Percentiles rank a stretch among this genome's conserved stretches.
Conservation (phyloP, 1,284 basidiomycete genomes). For the Boletus sp. region DNA sequence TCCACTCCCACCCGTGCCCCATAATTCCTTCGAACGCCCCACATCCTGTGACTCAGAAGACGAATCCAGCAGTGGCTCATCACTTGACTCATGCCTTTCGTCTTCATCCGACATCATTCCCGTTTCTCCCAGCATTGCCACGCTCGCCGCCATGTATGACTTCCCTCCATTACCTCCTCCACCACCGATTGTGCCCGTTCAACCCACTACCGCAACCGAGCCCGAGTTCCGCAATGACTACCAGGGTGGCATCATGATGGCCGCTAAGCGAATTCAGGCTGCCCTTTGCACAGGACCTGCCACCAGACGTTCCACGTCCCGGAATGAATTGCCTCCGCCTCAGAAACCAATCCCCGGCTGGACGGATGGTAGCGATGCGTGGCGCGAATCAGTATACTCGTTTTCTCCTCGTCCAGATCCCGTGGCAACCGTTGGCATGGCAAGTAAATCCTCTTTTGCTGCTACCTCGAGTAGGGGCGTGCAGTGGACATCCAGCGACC, state of each 20-base stretch:
- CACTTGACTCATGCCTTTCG: slow-evolving; percentile 38
- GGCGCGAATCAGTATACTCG: slow-evolving; percentile 58
- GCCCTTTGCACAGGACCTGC: slow-evolving; percentile 43
- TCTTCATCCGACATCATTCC: slow-evolving; percentile 28
- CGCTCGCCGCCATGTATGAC: slow-evolving; percentile 50
- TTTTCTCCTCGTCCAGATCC: slow-evolving; percentile 36
- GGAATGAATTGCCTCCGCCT: slow-evolving; percentile 29
- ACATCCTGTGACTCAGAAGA: slow-evolving; percentile 37
- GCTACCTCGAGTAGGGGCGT: slow-evolving; percentile 51
- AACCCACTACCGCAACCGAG: slow-evolving; percentile 19
- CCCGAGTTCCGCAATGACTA: slow-evolving; percentile 39
- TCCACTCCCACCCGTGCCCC: slow-evolving; percentile 38
- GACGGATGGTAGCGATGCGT: slow-evolving; percentile 62
- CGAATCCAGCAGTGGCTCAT: slow-evolving; percentile 39
- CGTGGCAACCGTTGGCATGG: slow-evolving; percentile 19
- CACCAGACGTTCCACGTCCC: slow-evolving; percentile 27
- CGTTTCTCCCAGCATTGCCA: slow-evolving; percentile 44
- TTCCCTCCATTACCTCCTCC: slow-evolving; percentile 54
- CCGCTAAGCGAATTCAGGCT: slow-evolving; percentile 51
- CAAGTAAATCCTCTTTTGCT: slow-evolving; percentile 40
- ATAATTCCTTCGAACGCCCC: slow-evolving; percentile 34
- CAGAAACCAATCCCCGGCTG: slow-evolving; percentile 56
- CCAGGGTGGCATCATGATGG: slow-evolving; percentile 64
- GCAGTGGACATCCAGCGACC: slow-evolving; percentile 42
- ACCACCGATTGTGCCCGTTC: slow-evolving; percentile 37